Percentiles rank a stretch among this genome's conserved stretches.
These are phyloP conservation scores for Citrus unshiu DNA, from an alignment of 345 rosid species.

Conservation along the genomic window DNA sequence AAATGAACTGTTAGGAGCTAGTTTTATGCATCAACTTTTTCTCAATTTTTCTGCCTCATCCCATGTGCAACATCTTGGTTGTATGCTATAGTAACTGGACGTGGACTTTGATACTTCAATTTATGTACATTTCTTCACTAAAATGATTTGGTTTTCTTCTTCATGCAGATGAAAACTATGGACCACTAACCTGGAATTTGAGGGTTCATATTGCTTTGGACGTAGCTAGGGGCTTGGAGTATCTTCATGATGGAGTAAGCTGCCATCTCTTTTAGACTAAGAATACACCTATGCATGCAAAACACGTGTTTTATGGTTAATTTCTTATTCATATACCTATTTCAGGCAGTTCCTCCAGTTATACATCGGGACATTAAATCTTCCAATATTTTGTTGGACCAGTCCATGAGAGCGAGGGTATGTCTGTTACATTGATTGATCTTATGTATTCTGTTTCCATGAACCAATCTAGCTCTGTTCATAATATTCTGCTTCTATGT, in stretches of 20 bases:
- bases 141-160: conserved; percentile 6
- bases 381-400: conserved; percentile 92
- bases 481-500: background rate
- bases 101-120: background rate
- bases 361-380: conserved; percentile 95
- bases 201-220: conserved; percentile 84
- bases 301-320: background rate
- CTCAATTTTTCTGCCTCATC: background rate
- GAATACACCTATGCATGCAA: background rate
- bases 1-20: background rate
- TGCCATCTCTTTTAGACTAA: conserved; percentile 12
- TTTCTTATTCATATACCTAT: background rate
- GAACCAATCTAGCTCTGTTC: background rate
- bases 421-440: conserved; percentile 3
- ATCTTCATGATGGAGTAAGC: conserved; percentile 98
- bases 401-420: conserved; percentile 97
- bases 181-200: conserved; percentile 76
- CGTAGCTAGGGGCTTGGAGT: conserved; percentile 93
- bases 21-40: background rate
- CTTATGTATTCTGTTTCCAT: background rate
- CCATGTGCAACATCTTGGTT: background rate
- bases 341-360: conserved; percentile 97
- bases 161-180: conserved; percentile 55
- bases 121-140: background rate
- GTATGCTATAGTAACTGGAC: background rate